Conservation (phyloP, 2,329 filamentous ascomycete species). For the Fusarium phyllophilum region DNA sequence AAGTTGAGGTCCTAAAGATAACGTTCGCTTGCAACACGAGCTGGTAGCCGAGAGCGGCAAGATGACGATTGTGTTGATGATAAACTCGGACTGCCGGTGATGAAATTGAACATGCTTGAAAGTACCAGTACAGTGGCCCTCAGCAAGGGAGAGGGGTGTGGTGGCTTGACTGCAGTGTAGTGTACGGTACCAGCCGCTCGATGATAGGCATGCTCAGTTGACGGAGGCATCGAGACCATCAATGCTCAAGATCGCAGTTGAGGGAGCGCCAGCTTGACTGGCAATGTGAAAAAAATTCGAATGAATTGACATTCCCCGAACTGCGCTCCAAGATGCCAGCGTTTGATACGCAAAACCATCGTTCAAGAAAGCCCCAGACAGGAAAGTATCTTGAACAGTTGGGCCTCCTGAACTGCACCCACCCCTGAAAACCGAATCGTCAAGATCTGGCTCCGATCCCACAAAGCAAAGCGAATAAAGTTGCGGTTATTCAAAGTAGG, state of each 20-base stretch:
- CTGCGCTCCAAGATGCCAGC: background rate
- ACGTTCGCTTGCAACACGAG: constrained; percentile 8
- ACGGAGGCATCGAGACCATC: background rate
- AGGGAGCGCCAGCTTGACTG: background rate
- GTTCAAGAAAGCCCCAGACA: background rate
- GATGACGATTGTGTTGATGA: background rate
- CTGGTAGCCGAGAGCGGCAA: background rate
- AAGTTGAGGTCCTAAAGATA: background rate
- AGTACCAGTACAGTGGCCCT: background rate
- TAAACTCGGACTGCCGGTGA: constrained; percentile 1
- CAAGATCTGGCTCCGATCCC: constrained; percentile 11
- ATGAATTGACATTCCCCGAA: background rate
- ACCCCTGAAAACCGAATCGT: background rate
- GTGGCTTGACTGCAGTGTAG: background rate
- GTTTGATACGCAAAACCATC: background rate
- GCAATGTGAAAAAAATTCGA: background rate
- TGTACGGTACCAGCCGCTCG: background rate
- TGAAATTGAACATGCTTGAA: background rate
- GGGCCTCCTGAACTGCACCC: background rate
- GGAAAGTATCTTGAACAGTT: background rate
- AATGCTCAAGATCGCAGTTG: background rate
- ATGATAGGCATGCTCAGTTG: background rate
- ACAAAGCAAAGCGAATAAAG: constrained; percentile 18
- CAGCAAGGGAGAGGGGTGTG: constrained; percentile 9
- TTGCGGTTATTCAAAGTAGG: constrained; percentile 24